phyloP scores from a whole-genome alignment of 164 flowering plant genomes.

The Sextonia rubra region DNA sequence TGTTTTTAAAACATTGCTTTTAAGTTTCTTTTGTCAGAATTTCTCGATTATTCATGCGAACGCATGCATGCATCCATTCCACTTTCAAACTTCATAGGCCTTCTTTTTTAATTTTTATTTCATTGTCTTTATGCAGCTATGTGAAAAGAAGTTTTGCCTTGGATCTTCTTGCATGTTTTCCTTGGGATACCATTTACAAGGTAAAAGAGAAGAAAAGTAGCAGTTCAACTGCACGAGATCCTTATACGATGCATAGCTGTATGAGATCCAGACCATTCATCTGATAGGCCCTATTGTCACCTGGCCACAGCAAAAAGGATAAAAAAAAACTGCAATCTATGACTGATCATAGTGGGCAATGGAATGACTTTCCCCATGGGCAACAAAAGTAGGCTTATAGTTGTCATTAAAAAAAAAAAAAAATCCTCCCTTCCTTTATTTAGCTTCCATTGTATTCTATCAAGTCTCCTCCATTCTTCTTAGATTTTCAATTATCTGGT shows the following conservation, averaged over 20 bases:
- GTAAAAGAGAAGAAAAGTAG: slow-evolving; percentile 16
- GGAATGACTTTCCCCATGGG: not conserved
- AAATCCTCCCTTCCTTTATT: not conserved
- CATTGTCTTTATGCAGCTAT: slow-evolving; percentile 30
- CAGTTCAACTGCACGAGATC: not conserved
- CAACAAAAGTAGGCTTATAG: too few species aligned
- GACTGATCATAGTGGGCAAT: not conserved
- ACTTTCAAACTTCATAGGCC: too few species aligned
- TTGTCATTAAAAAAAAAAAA: too few species aligned
- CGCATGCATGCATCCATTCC: too few species aligned
- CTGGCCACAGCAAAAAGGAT: not conserved
- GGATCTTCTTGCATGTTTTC: slow-evolving; percentile 56
- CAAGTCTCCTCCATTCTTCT: too few species aligned
- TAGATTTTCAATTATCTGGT: not conserved
- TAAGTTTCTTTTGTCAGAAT: too few species aligned
- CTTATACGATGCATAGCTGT: not conserved
- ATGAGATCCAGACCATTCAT: not conserved
- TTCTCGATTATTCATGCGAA: too few species aligned
- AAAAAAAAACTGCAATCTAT: not conserved
- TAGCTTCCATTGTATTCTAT: not conserved
- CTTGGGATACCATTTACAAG: slow-evolving; percentile 64
- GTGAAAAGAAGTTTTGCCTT: slow-evolving; percentile 39
- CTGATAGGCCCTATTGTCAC: not conserved
- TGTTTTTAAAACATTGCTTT: too few species aligned
- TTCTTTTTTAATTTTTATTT: too few species aligned